A percentile compares a stretch with the other conserved stretches of the same genome.
phyloP scores from a whole-genome alignment of 1,139 yeast species.

The Pichia sp. region DNA sequence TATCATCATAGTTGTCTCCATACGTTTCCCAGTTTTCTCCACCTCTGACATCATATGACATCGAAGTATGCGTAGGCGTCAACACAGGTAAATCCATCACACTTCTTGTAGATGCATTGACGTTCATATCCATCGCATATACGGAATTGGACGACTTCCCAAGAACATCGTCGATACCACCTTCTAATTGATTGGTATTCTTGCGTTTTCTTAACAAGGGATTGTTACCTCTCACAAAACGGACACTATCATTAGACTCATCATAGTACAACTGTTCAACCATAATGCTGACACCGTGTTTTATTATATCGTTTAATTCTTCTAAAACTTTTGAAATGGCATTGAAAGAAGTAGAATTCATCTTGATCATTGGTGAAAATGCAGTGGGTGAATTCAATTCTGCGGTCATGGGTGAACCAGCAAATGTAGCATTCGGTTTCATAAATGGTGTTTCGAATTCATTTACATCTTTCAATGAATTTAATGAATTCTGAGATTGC shows the following conservation, averaged over 20 bases:
- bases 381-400: conserved; percentile 21
- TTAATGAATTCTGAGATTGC: conserved; percentile 11
- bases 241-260: conserved; percentile 22
- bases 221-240: conserved; percentile 20
- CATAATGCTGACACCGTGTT: conserved; percentile 27
- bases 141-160: conserved; percentile 1
- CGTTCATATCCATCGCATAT: conserved; percentile 9
- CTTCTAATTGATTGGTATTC: conserved; percentile 8
- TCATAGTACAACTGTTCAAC: conserved; percentile 27
- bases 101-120: conserved; percentile 10
- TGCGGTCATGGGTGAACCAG: conserved; percentile 20
- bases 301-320: conserved; percentile 29
- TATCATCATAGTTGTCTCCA: not conserved
- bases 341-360: conserved; percentile 7
- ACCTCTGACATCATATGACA: conserved; percentile 2
- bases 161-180: not conserved
- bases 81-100: conserved; percentile 17
- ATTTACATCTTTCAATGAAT: not conserved
- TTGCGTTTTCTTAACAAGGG: conserved; percentile 14
- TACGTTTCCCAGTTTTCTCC: conserved; percentile 3
- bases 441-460: conserved; percentile 24
- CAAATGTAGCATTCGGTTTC: conserved; percentile 27
- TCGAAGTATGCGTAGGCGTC: conserved; percentile 11
- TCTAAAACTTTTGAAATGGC: conserved; percentile 21
- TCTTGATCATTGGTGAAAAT: conserved; percentile 22